A percentile compares a stretch with the other conserved stretches of the same genome.
Evolutionary conservation across 805 yeast species (phyloP).

Genomic region (Lipomyces sp.): DNA sequence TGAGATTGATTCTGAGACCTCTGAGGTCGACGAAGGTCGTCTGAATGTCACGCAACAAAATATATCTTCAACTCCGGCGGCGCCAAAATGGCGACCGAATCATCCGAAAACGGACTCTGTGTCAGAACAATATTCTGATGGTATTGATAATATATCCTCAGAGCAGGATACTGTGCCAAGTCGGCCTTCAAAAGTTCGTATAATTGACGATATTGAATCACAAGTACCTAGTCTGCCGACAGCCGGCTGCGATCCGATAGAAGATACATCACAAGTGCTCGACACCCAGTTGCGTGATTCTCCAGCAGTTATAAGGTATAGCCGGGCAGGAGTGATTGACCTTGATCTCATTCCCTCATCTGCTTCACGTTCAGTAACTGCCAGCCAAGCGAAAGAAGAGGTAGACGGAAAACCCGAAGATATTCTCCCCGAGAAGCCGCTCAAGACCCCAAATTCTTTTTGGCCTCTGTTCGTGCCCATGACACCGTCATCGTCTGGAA

Average conservation of each 20-base stretch:
- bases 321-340: neutral
- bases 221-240: neutral
- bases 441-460: neutral
- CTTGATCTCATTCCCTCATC: neutral
- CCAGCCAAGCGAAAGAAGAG: neutral
- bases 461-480: neutral
- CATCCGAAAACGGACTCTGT: neutral
- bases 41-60: neutral
- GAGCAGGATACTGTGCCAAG: neutral
- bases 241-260: constrained; percentile 3
- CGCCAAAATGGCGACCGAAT: neutral
- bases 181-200: neutral
- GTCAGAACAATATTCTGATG: neutral
- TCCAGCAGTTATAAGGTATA: neutral
- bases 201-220: constrained; percentile 1
- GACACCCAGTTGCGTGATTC: neutral
- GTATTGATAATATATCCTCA: neutral
- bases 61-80: neutral
- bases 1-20: neutral
- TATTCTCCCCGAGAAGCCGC: neutral
- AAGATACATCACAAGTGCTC: neutral
- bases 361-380: neutral
- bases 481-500: constrained; percentile 1
- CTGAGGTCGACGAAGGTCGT: neutral
- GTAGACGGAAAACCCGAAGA: neutral